Base-by-base conservation (phyloP, 1,139 yeast genomes). In the Taphrina populina region DNA sequence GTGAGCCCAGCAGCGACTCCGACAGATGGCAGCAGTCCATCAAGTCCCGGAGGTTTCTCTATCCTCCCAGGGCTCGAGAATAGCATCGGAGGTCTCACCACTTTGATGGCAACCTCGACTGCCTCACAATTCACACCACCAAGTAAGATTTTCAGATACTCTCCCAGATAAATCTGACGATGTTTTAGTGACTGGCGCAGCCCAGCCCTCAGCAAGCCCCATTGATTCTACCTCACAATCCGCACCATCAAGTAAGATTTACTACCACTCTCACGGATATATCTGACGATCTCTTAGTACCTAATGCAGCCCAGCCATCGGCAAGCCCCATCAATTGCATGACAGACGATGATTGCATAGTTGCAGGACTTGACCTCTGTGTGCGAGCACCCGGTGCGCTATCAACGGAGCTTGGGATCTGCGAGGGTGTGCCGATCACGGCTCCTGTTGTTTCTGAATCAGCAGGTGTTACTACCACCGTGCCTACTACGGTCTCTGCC, bases 281-380 rank as follows among this genome's bases (percentile, higher is more conserved):
- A 11, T 8, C 30, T 27, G 30, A 11, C 30, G 20, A 34, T 15
- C 24, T 21, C 7, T 13, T 17, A 15, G 7, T 24, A 11, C 17
- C 23, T 11, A 15, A 11, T 8, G 8, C 39, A 8, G 39, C 11
- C 7, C 8, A 5, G n/a, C 6, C 21, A 2, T 7, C 20, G 21
- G 23, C 43, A 8, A 37, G 29, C 30, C 21, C 43, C n/a, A 21
- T 37, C 30, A 17, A 27, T n/a, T 37, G 43, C 13, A 23, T 19
- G 5, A 23, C 43, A 8, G 30, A 37, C 24, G 43, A 27, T 11
- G 43, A 37, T 37, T 37, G 43, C 24, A 21, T 29, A 8, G 30
- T 13, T 37, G 30, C 19, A 5, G 43, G 43, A 2, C 43, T 37
- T 19, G 15, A 2, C 13, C 19, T 13, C 4, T 37, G 43, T 13